phyloP scores from a whole-genome alignment of 2,329 filamentous ascomycete genomes.

The Neodidymelliopsis sp. region DNA sequence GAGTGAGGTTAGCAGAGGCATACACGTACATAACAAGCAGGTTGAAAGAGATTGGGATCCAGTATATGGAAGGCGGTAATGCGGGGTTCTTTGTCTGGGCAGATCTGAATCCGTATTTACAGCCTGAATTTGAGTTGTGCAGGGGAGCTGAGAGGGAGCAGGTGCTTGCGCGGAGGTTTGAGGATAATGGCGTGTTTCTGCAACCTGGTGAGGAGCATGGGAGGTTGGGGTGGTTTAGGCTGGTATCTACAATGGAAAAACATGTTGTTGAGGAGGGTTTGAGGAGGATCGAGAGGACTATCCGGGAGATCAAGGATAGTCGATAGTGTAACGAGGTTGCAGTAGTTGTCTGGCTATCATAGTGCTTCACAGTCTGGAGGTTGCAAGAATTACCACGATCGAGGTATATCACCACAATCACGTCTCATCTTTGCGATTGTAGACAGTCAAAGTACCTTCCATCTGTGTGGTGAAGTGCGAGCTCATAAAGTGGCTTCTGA shows the following conservation, averaged over 20 bases:
- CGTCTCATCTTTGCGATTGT: too few species aligned
- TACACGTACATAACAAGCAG: neutral
- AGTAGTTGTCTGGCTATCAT: too few species aligned
- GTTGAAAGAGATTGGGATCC: constrained; percentile 54
- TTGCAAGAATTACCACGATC: too few species aligned
- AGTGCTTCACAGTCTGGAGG: too few species aligned
- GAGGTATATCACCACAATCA: too few species aligned
- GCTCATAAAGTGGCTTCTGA: too few species aligned
- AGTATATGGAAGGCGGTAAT: constrained; percentile 58
- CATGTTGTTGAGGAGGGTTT: constrained; percentile 47
- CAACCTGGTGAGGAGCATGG: constrained; percentile 45
- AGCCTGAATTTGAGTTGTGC: constrained; percentile 18
- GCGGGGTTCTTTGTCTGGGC: constrained; percentile 66
- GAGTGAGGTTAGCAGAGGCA: neutral
- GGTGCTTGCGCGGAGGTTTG: constrained; percentile 35
- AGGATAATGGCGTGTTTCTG: constrained; percentile 27
- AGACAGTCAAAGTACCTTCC: too few species aligned
- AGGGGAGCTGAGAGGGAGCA: constrained; percentile 25
- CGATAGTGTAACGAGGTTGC: too few species aligned
- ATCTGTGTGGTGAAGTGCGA: too few species aligned
- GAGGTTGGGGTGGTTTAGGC: constrained; percentile 53
- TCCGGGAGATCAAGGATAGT: neutral
- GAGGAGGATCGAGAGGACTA: neutral
- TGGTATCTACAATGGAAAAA: constrained; percentile 51
- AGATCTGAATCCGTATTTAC: constrained; percentile 50